Evolutionary conservation across 768 basidiomycete species (phyloP).

Genomic region (Trametes punicea): DNA sequence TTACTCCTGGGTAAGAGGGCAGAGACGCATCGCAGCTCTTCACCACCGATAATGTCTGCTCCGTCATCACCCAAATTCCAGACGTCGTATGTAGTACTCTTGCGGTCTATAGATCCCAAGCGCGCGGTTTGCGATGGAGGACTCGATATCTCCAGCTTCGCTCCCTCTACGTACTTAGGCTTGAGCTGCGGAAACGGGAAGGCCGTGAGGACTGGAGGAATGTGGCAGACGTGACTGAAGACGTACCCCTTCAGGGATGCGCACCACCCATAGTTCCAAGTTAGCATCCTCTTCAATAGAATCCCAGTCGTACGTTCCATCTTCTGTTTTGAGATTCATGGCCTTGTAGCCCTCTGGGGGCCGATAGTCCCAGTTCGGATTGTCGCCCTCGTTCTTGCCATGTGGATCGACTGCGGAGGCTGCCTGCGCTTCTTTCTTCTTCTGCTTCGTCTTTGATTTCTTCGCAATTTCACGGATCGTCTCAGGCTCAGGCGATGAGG

Average conservation of each 20-base stretch:
- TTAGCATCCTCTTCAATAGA: constrained; percentile 50
- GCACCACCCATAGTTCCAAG: constrained; percentile 67
- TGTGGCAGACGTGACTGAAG: not conserved
- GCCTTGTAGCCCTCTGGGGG: constrained; percentile 53
- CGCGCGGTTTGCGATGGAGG: constrained; percentile 38
- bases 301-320: constrained; percentile 64
- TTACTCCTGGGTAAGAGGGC: constrained; percentile 64
- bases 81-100: constrained; percentile 56
- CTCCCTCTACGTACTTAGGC: constrained; percentile 55
- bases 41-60: constrained; percentile 46
- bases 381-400: constrained; percentile 50
- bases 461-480: constrained; percentile 21
- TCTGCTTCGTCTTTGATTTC: constrained; percentile 28
- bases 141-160: constrained; percentile 43
- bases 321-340: constrained; percentile 45
- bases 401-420: constrained; percentile 23
- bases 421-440: constrained; percentile 14
- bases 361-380: constrained; percentile 56
- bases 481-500: constrained; percentile 21
- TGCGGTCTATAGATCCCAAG: constrained; percentile 51
- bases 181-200: constrained; percentile 46
- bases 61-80: constrained; percentile 54
- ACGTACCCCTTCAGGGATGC: constrained; percentile 65
- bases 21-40: constrained; percentile 58
- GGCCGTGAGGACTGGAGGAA: not conserved